Conservation (phyloP, 176 grass and related monocot species). For the Dendrocalamus sinicus region DNA sequence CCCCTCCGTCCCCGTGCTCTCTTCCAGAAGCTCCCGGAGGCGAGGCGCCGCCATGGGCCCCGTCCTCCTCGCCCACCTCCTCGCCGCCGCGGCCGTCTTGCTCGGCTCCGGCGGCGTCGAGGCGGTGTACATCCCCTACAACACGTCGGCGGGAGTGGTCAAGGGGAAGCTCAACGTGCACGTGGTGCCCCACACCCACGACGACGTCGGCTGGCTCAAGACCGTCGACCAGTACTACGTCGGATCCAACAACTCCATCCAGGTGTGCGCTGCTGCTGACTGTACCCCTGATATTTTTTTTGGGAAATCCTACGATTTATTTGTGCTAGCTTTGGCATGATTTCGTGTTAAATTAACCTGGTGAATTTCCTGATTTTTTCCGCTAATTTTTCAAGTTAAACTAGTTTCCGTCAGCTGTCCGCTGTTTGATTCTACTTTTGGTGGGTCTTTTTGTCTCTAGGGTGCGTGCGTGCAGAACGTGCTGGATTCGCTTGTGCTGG, state of each 20-base stretch:
- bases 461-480: slow-evolving; percentile 88
- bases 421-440: not conserved
- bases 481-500: slow-evolving; percentile 76
- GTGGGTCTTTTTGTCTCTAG: slow-evolving; percentile 39
- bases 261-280: slow-evolving; percentile 33
- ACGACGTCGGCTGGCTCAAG: slow-evolving; percentile 99
- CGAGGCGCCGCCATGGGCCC: slow-evolving; percentile 15
- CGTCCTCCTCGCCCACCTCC: slow-evolving; percentile 1
- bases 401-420: not conserved
- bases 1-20: too few relatives aligned
- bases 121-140: slow-evolving; percentile 76
- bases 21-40: not conserved
- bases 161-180: slow-evolving; percentile 79
- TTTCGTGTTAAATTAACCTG: not conserved
- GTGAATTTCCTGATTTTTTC: not conserved
- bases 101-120: slow-evolving; percentile 28
- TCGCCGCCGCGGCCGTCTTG: not conserved
- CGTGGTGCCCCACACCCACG: slow-evolving; percentile 84
- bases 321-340: not conserved
- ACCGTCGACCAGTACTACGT: slow-evolving; percentile 95
- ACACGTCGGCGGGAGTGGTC: slow-evolving; percentile 76
- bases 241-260: slow-evolving; percentile 81
- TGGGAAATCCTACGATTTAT: not conserved
- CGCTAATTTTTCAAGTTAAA: not conserved
- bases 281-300: not conserved